Conservation (phyloP, 208 protist genomes). For the Leishmania lainsoni region DNA sequence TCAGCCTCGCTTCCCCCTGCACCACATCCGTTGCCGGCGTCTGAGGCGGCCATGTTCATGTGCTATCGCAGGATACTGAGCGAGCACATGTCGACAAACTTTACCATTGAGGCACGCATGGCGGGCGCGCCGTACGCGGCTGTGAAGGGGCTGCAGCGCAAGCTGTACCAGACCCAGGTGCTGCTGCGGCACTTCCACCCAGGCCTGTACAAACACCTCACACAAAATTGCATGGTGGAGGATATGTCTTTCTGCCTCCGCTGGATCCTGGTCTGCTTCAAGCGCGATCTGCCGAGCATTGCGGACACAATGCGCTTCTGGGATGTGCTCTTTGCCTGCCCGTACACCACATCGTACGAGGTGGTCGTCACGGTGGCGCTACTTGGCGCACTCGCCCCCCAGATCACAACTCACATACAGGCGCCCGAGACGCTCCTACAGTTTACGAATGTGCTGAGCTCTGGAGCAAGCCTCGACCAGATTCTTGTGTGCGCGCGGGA, state of each 20-base stretch:
- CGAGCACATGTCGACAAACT: slow-evolving; percentile 51
- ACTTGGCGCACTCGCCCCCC: slow-evolving; percentile 44
- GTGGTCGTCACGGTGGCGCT: slow-evolving; percentile 70
- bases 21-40: background rate
- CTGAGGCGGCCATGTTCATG: slow-evolving; percentile 34
- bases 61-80: slow-evolving; percentile 47
- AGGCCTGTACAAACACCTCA: slow-evolving; percentile 64
- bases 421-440: slow-evolving; percentile 65
- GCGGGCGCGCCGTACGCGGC: slow-evolving; percentile 20
- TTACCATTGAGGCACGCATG: slow-evolving; percentile 52
- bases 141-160: slow-evolving; percentile 45
- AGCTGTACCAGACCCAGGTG: slow-evolving; percentile 45
- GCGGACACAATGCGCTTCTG: slow-evolving; percentile 78
- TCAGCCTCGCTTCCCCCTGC: slow-evolving; percentile 26
- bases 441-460: slow-evolving; percentile 61
- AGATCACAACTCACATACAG: slow-evolving; percentile 55
- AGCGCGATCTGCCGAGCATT: slow-evolving; percentile 74
- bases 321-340: slow-evolving; percentile 82
- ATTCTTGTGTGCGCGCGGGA: slow-evolving; percentile 54
- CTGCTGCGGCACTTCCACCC: slow-evolving; percentile 67
- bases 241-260: slow-evolving; percentile 91
- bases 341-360: slow-evolving; percentile 68
- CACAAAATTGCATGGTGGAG: slow-evolving; percentile 37
- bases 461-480: slow-evolving; percentile 45
- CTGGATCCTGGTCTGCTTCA: slow-evolving; percentile 87